Evolutionary conservation across 768 basidiomycete species (phyloP).

Genomic region (Aureoboletus auriporus): DNA sequence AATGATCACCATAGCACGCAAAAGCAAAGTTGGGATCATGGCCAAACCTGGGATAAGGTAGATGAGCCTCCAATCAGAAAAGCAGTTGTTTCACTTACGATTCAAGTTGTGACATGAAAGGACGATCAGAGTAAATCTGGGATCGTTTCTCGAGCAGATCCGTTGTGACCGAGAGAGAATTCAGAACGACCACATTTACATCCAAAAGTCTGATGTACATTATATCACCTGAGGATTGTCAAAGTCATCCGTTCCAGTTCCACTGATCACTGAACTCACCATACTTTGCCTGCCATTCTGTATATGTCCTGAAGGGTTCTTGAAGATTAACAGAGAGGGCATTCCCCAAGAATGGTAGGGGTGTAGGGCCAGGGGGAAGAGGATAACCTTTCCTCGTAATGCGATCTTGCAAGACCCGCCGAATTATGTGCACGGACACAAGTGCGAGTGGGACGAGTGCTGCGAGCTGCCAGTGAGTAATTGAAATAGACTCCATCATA

Average conservation of each 20-base stretch:
- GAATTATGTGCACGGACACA: background rate
- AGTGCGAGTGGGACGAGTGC: background rate
- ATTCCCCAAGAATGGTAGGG: constrained; percentile 7
- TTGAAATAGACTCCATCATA: too few relatives aligned
- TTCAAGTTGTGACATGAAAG: constrained; percentile 1
- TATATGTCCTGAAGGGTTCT: constrained; percentile 6
- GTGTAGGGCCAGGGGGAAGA: constrained; percentile 7
- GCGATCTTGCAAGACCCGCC: background rate
- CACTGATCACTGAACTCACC: background rate
- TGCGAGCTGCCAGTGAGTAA: too few relatives aligned
- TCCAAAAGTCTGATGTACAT: constrained; percentile 5
- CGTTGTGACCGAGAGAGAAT: background rate
- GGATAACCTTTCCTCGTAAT: background rate
- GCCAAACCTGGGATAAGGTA: constrained; percentile 1
- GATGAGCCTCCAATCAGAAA: too few relatives aligned
- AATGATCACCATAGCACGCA: constrained; percentile 2
- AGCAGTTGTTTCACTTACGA: constrained; percentile 1
- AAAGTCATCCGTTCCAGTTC: background rate
- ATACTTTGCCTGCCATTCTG: constrained; percentile 2
- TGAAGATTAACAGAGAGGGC: background rate
- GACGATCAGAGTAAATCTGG: constrained; percentile 13
- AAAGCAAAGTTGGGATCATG: constrained; percentile 1
- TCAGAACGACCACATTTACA: constrained; percentile 5
- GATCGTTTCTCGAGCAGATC: constrained; percentile 12
- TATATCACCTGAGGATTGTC: constrained; percentile 2